Conservation (phyloP, 345 rosid genomes). For the Leavenworthia alabamica region DNA sequence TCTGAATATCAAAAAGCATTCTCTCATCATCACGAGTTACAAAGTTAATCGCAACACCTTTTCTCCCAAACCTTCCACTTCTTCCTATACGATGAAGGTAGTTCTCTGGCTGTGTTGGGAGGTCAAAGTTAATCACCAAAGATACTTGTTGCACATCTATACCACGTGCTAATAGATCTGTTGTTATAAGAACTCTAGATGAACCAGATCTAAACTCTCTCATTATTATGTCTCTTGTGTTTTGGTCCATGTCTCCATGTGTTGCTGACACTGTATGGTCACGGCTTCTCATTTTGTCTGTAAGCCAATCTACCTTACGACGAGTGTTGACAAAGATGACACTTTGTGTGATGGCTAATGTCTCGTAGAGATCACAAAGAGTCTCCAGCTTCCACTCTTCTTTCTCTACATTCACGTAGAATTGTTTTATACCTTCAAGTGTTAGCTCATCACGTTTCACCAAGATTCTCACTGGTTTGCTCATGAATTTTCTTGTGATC, state of each 20-base stretch:
- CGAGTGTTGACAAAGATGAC: constrained; percentile 51
- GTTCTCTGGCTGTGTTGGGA: constrained; percentile 50
- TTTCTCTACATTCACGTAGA: constrained; percentile 43
- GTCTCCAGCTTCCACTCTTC: constrained; percentile 77
- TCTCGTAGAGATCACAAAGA: constrained; percentile 64
- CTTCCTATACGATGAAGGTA: constrained; percentile 54
- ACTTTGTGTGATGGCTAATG: constrained; percentile 47
- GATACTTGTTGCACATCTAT: constrained; percentile 57
- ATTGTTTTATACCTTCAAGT: constrained; percentile 49
- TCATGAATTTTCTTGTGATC: constrained; percentile 48
- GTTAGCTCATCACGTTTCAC: constrained; percentile 56
- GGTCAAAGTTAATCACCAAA: constrained; percentile 45
- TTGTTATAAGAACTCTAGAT: constrained; percentile 52
- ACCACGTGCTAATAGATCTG: constrained; percentile 51
- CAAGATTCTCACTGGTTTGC: constrained; percentile 46
- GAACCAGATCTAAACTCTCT: constrained; percentile 48
- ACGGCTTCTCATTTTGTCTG: constrained; percentile 41
- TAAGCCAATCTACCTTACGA: constrained; percentile 60
- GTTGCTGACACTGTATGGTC: constrained; percentile 55
- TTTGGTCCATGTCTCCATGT: constrained; percentile 54
- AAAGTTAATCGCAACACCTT: constrained; percentile 48
- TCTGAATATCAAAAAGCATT: constrained; percentile 46
- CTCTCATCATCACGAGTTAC: constrained; percentile 40
- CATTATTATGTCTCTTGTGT: constrained; percentile 49
- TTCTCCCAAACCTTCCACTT: constrained; percentile 48